Evolutionary conservation across 306 rosid species (phyloP), one percentile per base, ranked within the genome.

Genomic region (Prunus mira): DNA sequence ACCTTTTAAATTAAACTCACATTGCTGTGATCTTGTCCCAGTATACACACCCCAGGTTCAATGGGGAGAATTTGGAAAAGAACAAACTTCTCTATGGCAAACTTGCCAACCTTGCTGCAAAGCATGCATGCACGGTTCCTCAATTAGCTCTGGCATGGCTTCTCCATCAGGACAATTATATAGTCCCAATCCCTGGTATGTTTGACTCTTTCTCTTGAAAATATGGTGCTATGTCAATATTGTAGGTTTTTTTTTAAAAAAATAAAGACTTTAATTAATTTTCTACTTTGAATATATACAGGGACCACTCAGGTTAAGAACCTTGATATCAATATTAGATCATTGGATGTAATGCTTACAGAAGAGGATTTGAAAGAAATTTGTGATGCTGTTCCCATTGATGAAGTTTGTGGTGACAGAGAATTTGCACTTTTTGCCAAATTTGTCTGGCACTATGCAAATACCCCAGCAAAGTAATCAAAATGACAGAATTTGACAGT

Each of bases 91-190:
- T 89, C 6, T 89, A 87, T 47, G 69, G 64, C 75, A 76, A 86
- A 60, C 72, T 89, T 67, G 82, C 84, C 75, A 79, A 58, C 22
- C 69, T 83, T 83, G 89, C 92, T 78, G 79, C 80, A 28, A 86
- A 83, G 69, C 86, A 85, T 82, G 82, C 77, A 28, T 88, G 91
- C 76, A 65, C 86, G 70, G 89, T 89, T 77, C 83, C 94, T 65
- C 91, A 91, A 72, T 71, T 91, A 75, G 94, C 91, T 73, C 74
- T 91, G 69, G 87, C 97, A 22, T 89, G 94, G 94, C 86, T 89
- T 82, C 85, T 91, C 25, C 88, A 86, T 76, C 97, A 86, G 79
- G 91, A 87, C 70, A 83, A 81, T 43, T 85, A 87, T 65, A 83
- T 89, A 78, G 28, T 91, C 81, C 91, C 94, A 43, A 87, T 91